Percentiles rank a stretch among this genome's conserved stretches.
phyloP scores from a whole-genome alignment of 2,329 filamentous ascomycete genomes.

The Huntiella bhutanensis region DNA sequence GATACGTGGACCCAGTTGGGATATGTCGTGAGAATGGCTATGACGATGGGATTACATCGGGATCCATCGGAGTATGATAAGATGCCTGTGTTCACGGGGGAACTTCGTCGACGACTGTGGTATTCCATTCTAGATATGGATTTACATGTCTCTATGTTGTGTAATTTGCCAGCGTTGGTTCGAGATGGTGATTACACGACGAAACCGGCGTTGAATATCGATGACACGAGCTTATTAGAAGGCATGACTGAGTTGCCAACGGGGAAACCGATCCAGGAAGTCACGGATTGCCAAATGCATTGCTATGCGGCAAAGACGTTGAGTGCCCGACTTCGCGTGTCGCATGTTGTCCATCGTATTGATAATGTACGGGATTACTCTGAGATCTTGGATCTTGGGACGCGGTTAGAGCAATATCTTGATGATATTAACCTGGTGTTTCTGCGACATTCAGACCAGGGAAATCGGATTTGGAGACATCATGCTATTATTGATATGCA shows the following conservation, averaged over 20 bases:
- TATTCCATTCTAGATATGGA: constrained; percentile 38
- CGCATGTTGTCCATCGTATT: constrained; percentile 30
- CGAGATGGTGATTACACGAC: constrained; percentile 36
- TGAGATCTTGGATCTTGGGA: constrained; percentile 33
- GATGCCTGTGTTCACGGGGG: constrained; percentile 31
- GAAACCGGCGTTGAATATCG: constrained; percentile 31
- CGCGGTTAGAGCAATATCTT: constrained; percentile 32
- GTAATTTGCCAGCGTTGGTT: constrained; percentile 31
- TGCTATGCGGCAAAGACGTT: constrained; percentile 34
- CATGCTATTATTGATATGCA: constrained; percentile 35
- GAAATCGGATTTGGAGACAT: constrained; percentile 32
- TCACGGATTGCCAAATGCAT: constrained; percentile 34
- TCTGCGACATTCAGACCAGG: constrained; percentile 26
- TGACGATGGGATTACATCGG: constrained; percentile 39
- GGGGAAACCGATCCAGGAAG: constrained; percentile 30
- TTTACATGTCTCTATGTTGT: constrained; percentile 32
- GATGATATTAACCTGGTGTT: constrained; percentile 36
- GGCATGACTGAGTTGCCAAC: constrained; percentile 30
- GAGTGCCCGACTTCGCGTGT: constrained; percentile 28
- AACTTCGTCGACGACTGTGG: constrained; percentile 35
- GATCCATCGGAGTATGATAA: constrained; percentile 35
- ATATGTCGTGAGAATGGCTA: constrained; percentile 35
- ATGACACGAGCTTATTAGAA: constrained; percentile 30
- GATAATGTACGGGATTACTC: constrained; percentile 33
- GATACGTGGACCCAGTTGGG: constrained; percentile 37